Base-by-base conservation (phyloP, 2,329 filamentous ascomycete genomes). In the Claviceps purpurea region DNA sequence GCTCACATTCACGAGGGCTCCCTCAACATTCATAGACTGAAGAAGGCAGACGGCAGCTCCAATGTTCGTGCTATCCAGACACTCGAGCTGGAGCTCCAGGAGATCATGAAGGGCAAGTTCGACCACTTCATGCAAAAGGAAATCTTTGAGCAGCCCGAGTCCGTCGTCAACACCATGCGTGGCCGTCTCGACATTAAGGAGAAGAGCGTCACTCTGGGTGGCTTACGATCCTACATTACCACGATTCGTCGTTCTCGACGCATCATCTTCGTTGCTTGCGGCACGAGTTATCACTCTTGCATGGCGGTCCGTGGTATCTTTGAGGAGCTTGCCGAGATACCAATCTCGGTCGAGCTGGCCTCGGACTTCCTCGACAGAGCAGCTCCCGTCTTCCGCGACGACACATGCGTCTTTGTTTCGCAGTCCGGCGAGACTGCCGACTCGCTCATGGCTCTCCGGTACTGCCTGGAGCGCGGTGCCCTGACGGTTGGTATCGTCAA, bases 121-220 rank as follows among this genome's bases (percentile, higher is more conserved):
- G 93, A 98, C 71, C 93, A 98, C 76, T 98, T 96, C 79, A 98
- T 98, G 93, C 93, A 98, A 71, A 98, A 98, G 82, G 93, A 98
- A 72, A 98, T 98, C 65, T 98, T 98, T 70, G 93, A 98, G 79
- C 93, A 98, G 77, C 93, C 93, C 65, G 93, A 98, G 74, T 98
- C 93, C 14, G 89, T 98, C 56, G 84, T 98, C 76, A 98, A 98
- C 81, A 96, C 93, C 60, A 98, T 98, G 93, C 89, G 93, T 82
- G 93, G 93, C 73, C 93, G 93, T 74, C 77, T 98, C 63, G 93
- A 98, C 70, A 78, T 86, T 55, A 85, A 82, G 63, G 95, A 96
- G 78, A 95, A 94, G 79, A 87, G 82, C 54, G 90, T 98, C 62
- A 97, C 91, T 10, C 83, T 98, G 26, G 93, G 93, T 77, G 93